Evolutionary conservation across 331 rosid species (phyloP), one percentile per base, ranked within the genome.

Genomic region (Stylosanthes scabra): DNA sequence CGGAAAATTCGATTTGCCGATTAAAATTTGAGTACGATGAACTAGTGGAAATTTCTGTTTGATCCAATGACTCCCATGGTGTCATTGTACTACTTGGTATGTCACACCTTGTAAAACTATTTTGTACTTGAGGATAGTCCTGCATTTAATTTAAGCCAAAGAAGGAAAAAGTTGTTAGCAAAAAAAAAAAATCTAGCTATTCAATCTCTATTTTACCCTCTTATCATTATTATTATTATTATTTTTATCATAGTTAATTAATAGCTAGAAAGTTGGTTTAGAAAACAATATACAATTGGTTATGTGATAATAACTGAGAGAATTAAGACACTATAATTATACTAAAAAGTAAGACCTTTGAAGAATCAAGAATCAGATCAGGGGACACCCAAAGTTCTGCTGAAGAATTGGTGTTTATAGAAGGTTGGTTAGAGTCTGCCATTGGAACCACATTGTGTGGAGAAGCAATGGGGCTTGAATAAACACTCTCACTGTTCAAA

Each of bases 291-390:
- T n/a, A n/a, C n/a, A n/a, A n/a, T n/a, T n/a, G 37, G 37, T 31
- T 31, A 31, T 4, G 4, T 31, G 4, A 31, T 0, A 31, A 31
- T 31, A 31, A 31, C 0, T 31, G 37, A 31, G 5, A 31, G 37
- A 31, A 31, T 31, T 31, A 31, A 31, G 5, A 2, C 3, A 31
- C 29, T 60, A 68, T 28, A 39, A 47, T 72, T 42, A 13, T 72
- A 42, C 2, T 8, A n/a, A 37, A 69, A 62, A 20, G 1, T 7
- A 45, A 49, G 71, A 93, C 97, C 96, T 85, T 91, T 7, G 96
- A 89, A 50, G 98, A 91, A 80, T 93, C 97, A 37, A 93, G 92
- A 78, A 91, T 91, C 46, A 91, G 57, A 12, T 91, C 88, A 37
- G 90, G 90, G 20, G 98, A 89, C 63, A 89, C 72, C 88, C 88